Evolutionary conservation across 2,329 filamentous ascomycete species (phyloP), one percentile per base, ranked within the genome.

Genomic region (Macrophomina pseudophaseolina): DNA sequence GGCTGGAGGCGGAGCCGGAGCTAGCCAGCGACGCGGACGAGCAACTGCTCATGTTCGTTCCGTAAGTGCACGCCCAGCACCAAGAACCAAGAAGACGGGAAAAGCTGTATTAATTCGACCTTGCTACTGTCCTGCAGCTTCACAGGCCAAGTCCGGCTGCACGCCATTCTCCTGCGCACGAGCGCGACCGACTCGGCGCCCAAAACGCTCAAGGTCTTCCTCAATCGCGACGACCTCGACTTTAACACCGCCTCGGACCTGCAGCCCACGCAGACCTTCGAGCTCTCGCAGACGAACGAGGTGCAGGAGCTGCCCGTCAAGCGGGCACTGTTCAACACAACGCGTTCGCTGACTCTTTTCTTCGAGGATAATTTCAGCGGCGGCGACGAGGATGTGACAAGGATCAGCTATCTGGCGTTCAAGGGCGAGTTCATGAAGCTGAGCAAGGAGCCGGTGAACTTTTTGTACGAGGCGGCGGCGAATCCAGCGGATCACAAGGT

Each of bases 341-440:
- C 94, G n/a, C 90, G 92, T 56, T 89, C 86, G 23, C 82, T 99
- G 68, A 88, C 90, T 14, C 83, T 99, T 59, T 98, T 98, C 82
- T 91, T 98, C 72, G 90, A 92, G 73, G 92, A 97, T 77, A 99
- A 98, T 76, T 97, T 94, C 72, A 86, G 88, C 56, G 74, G 76
- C 11, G 92, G 88, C 0, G 91, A 93, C 14, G 92, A 94, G 75
- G 66, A 67, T 23, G 88, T 90, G 65, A 94, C 92, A 52, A 85
- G 88, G 58, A 78, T 98, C 1, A 89, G 85, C 69, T 99, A 97
- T 80, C 70, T 98, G 66, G 95, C 92, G 0, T 98, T 99, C 83
- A 94, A 92, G 80, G 95, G 95, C 30, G 92, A 97, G 80, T 98
- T 93, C 85, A 95, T 95, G 87, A 88, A 89, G 76, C 80, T 97